These are phyloP conservation scores for Sabuloglossum arenarium DNA, from an alignment of 495 filamentous ascomycete species.

Conservation along the genomic window DNA sequence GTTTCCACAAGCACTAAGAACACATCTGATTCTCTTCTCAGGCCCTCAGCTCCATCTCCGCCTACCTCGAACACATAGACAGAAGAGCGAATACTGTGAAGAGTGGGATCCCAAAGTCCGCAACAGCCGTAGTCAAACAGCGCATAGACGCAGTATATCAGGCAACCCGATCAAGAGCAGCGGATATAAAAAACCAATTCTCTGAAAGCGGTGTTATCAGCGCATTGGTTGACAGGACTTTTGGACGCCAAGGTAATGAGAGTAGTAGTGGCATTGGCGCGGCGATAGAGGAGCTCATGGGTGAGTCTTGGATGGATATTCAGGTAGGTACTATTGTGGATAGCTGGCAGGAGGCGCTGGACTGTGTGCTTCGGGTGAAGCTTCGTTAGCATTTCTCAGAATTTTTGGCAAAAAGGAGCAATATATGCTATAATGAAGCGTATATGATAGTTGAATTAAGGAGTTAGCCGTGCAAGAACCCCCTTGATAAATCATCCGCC, in stretches of 20 bases:
- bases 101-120: background rate
- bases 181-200: background rate
- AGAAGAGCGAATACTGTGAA: background rate
- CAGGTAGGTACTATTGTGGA: background rate
- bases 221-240: slow-evolving; percentile 1
- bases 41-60: background rate
- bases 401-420: too few relatives aligned
- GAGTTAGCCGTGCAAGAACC: too few relatives aligned
- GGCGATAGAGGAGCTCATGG: slow-evolving; percentile 2
- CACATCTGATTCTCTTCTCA: too few relatives aligned
- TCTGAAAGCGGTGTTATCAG: slow-evolving; percentile 3
- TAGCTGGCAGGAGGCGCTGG: slow-evolving; percentile 4
- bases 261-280: background rate
- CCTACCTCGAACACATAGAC: background rate
- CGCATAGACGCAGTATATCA: background rate
- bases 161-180: background rate
- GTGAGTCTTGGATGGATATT: slow-evolving; percentile 5
- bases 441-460: background rate
- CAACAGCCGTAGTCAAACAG: background rate
- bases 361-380: slow-evolving; percentile 5
- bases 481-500: background rate
- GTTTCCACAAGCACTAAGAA: too few relatives aligned
- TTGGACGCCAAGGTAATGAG: background rate
- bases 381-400: background rate
- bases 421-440: background rate